phyloP scores from a whole-genome alignment of 2,329 filamentous ascomycete species.

The Trichophyton mentagrophytes region DNA sequence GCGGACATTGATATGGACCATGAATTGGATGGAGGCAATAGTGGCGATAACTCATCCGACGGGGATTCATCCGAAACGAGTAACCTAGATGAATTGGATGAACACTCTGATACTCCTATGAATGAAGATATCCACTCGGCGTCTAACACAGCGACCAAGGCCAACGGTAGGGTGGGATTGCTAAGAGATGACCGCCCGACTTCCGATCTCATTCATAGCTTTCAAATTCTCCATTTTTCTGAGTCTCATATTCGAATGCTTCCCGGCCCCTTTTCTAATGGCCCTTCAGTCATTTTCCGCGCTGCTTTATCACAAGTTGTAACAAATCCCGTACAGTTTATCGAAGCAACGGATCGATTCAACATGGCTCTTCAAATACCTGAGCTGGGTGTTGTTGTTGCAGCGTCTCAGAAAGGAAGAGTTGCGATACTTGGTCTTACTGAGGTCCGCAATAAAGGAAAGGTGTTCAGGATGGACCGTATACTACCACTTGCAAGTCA shows the following conservation, averaged over 20 bases:
- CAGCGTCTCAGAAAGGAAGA: constrained; percentile 46
- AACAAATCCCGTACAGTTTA: constrained; percentile 17
- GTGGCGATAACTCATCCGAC: not conserved
- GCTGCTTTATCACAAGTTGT: constrained; percentile 21
- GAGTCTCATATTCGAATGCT: constrained; percentile 28
- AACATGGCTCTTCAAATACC: constrained; percentile 48
- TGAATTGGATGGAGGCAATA: not conserved
- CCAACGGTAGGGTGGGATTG: not conserved
- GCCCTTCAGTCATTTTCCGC: constrained; percentile 22
- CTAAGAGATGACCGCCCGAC: not conserved
- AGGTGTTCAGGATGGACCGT: constrained; percentile 44
- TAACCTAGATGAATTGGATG: not conserved
- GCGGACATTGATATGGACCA: constrained; percentile 1
- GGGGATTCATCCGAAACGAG: not conserved
- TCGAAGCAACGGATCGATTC: constrained; percentile 36
- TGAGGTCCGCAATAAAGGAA: constrained; percentile 21
- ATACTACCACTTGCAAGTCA: constrained; percentile 43
- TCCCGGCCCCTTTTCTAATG: constrained; percentile 21
- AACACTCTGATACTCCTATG: not conserved
- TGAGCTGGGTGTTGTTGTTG: constrained; percentile 45
- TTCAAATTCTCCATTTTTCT: constrained; percentile 33
- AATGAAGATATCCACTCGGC: not conserved
- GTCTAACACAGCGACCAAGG: not conserved
- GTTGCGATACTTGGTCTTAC: constrained; percentile 44
- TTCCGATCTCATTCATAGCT: constrained; percentile 15